Base-by-base conservation (phyloP, 2,329 filamentous ascomycete genomes). In the Hirsutella rhossiliensis region DNA sequence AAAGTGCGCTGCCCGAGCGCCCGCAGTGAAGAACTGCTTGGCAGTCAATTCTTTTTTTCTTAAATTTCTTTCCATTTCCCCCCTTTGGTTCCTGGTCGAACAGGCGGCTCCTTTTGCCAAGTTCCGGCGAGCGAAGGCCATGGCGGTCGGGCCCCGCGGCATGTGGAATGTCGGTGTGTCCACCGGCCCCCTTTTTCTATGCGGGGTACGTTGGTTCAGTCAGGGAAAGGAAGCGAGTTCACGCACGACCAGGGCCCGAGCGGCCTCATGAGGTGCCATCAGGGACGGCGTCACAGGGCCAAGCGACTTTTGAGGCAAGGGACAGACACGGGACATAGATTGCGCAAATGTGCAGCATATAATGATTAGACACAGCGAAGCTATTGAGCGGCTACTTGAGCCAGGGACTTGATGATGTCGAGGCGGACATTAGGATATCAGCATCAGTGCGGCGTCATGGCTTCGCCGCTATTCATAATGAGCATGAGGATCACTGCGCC, bases 331-430 rank as follows among this genome's bases (percentile, higher is more conserved):
- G n/a, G 44, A 13, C 39, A 47, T 47, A 46, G 43, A 46, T 43
- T 45, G 47, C 41, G 38, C 38, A 41, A n/a, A 40, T 42, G 45
- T 49, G 43, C 39, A 38, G 42, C 20, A 43, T 38, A 28, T 45
- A 36, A 30, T 32, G 31, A 40, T 34, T 38, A 38, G 37, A 38
- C 34, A 42, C 23, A 37, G 36, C 31, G 37, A 43, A 37, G 41
- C 27, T n/a, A 29, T 31, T 17, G 20, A 20, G 39, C 30, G 36
- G 41, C 32, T 23, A 34, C 34, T 38, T n/a, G 27, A 38, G 43
- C 37, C 31, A 49, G 45, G 45, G 47, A 41, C 34, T 41, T 41
- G 20, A 20, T 8, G 8, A 38, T 17, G 34, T 37, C 34, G 34
- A 17, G 9, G 34, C n/a, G 34, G 19, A 38, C 12, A 23, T 12